Base-by-base conservation (phyloP, 768 basidiomycete species). In the Boletus rex-veris region DNA sequence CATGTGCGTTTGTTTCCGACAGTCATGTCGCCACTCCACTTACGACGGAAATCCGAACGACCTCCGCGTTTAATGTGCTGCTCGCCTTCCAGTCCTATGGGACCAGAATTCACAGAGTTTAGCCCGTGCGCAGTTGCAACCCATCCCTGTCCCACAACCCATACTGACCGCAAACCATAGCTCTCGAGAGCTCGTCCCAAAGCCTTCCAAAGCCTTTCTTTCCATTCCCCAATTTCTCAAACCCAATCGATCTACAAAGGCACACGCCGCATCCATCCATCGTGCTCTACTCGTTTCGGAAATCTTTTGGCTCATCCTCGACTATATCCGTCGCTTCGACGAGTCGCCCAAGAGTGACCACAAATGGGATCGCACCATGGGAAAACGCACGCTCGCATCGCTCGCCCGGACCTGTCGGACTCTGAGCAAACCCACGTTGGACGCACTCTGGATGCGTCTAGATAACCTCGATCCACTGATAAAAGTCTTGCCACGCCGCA, bases 391-490 rank as follows among this genome's bases (percentile, higher is more conserved):
- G 2, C 67, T 69, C 8, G 66, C 59, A 40, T 56, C 54, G 0
- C 67, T 69, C 15, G 67, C 69, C 7, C 53, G 60, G 39, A 71
- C 68, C 0, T 69, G 69, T 40, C 58, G 49, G 11, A 50, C 63
- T 0, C 53, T 69, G 41, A 62, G 58, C 26, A 48, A 26, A n/a
- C 53, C 61, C 2, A 59, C 68, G 1, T 26, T 69, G n/a, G 68
- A 69, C 57, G 51, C 38, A 1, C 59, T 71, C 7, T 69, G 68
- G 68, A 61, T 61, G 65, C 55, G 59, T 42, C 55, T 67, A 2
- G 65, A 67, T n/a, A 59, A 44, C 28, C 65, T 67, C 16, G 65
- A 67, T 58, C 65, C 65, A 0, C 45, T 67, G 44, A 67, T 67
- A 18, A 64, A 52, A 14, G 53, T 67, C 14, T 52, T 67, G 15